phyloP scores from a whole-genome alignment of 805 yeast genomes.

The Saccharomycopsis sp. region DNA sequence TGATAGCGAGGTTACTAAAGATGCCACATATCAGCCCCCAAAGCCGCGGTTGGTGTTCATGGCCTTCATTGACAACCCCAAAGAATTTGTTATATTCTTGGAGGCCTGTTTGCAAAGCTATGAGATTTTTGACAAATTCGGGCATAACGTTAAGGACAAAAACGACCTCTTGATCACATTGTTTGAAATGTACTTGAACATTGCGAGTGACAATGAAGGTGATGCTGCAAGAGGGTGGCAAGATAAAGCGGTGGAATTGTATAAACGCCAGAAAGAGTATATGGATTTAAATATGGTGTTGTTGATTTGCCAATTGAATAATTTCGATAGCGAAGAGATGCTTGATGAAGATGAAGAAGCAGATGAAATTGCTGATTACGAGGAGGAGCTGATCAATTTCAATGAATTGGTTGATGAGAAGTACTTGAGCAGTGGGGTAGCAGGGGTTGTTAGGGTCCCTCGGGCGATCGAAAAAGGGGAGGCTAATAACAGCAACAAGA shows the following conservation, averaged over 20 bases:
- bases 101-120: constrained; percentile 86
- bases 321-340: constrained; percentile 22
- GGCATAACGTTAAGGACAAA: constrained; percentile 48
- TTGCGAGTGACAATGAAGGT: constrained; percentile 38
- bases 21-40: constrained; percentile 84
- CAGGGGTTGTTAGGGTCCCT: neutral
- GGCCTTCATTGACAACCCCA: constrained; percentile 77
- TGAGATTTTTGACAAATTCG: constrained; percentile 62
- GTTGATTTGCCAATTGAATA: constrained; percentile 46
- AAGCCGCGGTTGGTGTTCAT: constrained; percentile 81
- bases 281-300: constrained; percentile 51
- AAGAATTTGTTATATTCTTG: constrained; percentile 82
- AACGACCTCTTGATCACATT: constrained; percentile 70
- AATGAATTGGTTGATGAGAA: constrained; percentile 23
- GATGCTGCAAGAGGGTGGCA: constrained; percentile 50
- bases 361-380: constrained; percentile 14
- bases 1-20: constrained; percentile 20
- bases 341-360: constrained; percentile 1
- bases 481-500: constrained; percentile 30
- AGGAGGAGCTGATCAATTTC: too few relatives aligned
- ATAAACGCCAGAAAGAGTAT: constrained; percentile 39
- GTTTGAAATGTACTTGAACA: constrained; percentile 69
- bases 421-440: neutral
- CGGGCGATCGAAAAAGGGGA: neutral
- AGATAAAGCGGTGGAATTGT: constrained; percentile 50